Base-by-base conservation (phyloP, 768 basidiomycete genomes). In the Russula sp. region DNA sequence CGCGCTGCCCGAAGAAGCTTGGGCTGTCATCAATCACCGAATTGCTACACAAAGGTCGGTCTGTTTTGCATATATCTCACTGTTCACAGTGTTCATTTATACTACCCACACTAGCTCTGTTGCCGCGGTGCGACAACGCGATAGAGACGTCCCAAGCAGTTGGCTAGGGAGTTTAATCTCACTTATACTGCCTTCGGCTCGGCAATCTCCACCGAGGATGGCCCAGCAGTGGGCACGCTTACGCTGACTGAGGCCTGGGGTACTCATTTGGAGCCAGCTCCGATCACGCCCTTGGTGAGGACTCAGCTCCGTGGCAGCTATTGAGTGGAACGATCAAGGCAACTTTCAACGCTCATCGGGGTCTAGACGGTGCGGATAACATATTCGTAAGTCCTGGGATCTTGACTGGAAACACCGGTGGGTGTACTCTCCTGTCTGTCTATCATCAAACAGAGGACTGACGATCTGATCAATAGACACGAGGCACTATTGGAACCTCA, bases 321-420 rank as follows among this genome's bases (percentile, higher is more conserved):
- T 71, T 82, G 22, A 77, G 79, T 26, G 80, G 79, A 9, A 79
- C 76, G 4, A 79, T 83, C 66, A 74, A 75, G 54, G 75, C 79
- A 16, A 74, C 74, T n/a, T 69, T 76, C 56, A 71, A 74, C 59
- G 71, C 72, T 7, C 72, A 76, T 57, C 71, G 64, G 63, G 71
- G 62, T 63, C 67, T 66, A 61, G 71, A 64, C 32, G 70, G 57
- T 18, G 52, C 71, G 59, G 65, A 71, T 62, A 55, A 68, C 51
- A 71, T 76, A 26, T 42, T 77, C 34, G 76, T 83, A 26, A 73
- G 76, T 14, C 80, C 82, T 20, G 76, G 77, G 40, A 70, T 74
- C 61, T 68, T 74, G 72, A 69, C 71, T 1, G 76, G 76, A 6
- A 77, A 76, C 57, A 76, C 75, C 0, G 75, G 76, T 77, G 34